phyloP scores from a whole-genome alignment of 2,329 filamentous ascomycete species.

The Aspergillus brasiliensis region DNA sequence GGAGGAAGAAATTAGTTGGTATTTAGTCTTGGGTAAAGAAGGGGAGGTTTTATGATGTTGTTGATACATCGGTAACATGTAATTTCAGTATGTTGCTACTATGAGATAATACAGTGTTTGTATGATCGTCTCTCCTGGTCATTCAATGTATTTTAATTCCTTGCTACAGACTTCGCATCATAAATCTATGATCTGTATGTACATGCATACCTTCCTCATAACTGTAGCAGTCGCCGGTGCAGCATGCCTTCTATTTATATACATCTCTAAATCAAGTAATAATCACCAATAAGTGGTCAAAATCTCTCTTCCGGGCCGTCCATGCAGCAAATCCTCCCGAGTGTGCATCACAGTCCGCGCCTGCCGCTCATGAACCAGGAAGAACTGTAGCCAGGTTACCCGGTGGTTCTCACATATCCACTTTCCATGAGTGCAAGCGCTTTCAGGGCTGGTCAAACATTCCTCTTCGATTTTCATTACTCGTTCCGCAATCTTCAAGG shows the following conservation, averaged over 20 bases:
- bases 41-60: too few relatives aligned
- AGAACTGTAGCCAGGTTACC: neutral
- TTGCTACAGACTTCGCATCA: too few relatives aligned
- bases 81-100: too few relatives aligned
- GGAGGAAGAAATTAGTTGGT: too few relatives aligned
- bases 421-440: neutral
- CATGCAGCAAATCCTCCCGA: conserved; percentile 22
- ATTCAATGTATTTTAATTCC: too few relatives aligned
- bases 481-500: neutral
- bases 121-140: too few relatives aligned
- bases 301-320: neutral
- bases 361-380: conserved; percentile 1
- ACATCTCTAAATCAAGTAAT: neutral
- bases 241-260: neutral
- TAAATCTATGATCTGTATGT: neutral
- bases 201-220: neutral
- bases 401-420: conserved; percentile 7
- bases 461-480: neutral
- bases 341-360: conserved; percentile 1
- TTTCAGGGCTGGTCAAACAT: neutral
- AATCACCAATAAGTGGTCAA: neutral
- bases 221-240: neutral
- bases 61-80: too few relatives aligned
- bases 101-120: too few relatives aligned
- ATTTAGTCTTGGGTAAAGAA: too few relatives aligned